A percentile compares a stretch with the other conserved stretches of the same genome.
Evolutionary conservation across 139 green algal genomes (phyloP).

Genomic region (Nannochloris sp.): DNA sequence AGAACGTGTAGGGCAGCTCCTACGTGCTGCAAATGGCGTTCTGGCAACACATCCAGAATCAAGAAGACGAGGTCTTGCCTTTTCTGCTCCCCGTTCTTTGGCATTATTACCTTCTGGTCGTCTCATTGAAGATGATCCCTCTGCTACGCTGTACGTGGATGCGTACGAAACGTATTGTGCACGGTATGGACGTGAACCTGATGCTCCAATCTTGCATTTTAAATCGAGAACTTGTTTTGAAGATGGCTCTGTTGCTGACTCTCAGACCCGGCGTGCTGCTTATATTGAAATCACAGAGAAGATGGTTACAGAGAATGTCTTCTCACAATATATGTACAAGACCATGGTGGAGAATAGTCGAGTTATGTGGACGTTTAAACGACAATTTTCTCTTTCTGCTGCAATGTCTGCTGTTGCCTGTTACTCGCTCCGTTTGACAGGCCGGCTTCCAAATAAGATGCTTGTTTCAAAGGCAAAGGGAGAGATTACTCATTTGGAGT

Average conservation of each 20-base stretch:
- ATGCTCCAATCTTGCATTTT: conserved; percentile 87
- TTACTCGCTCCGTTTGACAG: conserved; percentile 77
- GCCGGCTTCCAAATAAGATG: conserved; percentile 80
- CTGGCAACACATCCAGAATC: conserved; percentile 68
- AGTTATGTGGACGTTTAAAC: conserved; percentile 91
- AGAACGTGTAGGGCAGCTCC: conserved; percentile 67
- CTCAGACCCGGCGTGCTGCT: conserved; percentile 26
- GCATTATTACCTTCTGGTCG: conserved; percentile 37
- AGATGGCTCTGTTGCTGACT: background rate
- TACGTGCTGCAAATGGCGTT: conserved; percentile 70
- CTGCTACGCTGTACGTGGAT: conserved; percentile 72
- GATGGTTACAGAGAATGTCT: conserved; percentile 87
- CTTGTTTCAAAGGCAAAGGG: conserved; percentile 81
- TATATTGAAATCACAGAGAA: conserved; percentile 54
- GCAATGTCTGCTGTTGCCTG: conserved; percentile 58
- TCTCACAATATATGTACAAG: conserved; percentile 97
- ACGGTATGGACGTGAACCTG: conserved; percentile 80
- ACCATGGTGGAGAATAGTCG: conserved; percentile 73
- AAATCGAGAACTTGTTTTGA: conserved; percentile 52
- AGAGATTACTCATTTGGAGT: conserved; percentile 78
- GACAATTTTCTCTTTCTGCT: conserved; percentile 78
- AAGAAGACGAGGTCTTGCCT: conserved; percentile 58
- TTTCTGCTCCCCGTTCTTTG: conserved; percentile 56
- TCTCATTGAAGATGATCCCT: conserved; percentile 88
- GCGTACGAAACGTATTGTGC: conserved; percentile 92